Evolutionary conservation across 2,329 filamentous ascomycete species (phyloP).

Genomic region (Cryphonectria parasitica): DNA sequence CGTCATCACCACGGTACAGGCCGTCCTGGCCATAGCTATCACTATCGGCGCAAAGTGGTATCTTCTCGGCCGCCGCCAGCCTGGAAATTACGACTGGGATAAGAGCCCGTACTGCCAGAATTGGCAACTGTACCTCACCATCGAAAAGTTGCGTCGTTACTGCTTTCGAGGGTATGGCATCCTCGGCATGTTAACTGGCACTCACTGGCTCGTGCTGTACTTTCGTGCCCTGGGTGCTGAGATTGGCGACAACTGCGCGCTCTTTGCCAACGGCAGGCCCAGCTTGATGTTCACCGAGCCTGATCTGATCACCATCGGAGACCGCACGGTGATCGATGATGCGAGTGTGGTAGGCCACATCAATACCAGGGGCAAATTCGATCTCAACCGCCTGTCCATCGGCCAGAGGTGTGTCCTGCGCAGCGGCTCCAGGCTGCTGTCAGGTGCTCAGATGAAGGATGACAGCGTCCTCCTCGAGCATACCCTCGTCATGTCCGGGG

Average conservation of each 20-base stretch:
- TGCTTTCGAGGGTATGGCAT: conserved; percentile 56
- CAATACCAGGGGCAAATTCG: conserved; percentile 60
- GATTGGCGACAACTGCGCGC: conserved; percentile 58
- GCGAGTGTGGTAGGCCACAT: conserved; percentile 60
- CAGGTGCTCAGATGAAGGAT: conserved; percentile 55
- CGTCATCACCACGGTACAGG: conserved; percentile 47
- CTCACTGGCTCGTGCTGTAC: conserved; percentile 56
- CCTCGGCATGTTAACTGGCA: conserved; percentile 56
- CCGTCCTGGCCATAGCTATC: conserved; percentile 46
- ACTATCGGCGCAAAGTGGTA: conserved; percentile 56
- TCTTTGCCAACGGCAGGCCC: conserved; percentile 58
- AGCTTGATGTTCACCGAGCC: conserved; percentile 61
- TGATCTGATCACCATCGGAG: conserved; percentile 57
- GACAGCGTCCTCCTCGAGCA: conserved; percentile 61
- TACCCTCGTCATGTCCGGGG: conserved; percentile 60
- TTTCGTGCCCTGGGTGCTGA: conserved; percentile 57
- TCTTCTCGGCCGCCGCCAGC: conserved; percentile 52
- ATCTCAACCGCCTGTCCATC: conserved; percentile 55
- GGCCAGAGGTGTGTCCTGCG: conserved; percentile 57
- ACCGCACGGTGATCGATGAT: conserved; percentile 58
- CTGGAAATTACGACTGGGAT: conserved; percentile 62
- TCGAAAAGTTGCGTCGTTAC: conserved; percentile 54
- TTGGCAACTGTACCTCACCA: conserved; percentile 58
- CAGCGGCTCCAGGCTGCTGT: conserved; percentile 55
- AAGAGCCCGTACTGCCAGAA: conserved; percentile 59